Percentiles rank a stretch among this genome's conserved stretches.
phyloP scores from a whole-genome alignment of 768 basidiomycete species.

The Russula sp. region DNA sequence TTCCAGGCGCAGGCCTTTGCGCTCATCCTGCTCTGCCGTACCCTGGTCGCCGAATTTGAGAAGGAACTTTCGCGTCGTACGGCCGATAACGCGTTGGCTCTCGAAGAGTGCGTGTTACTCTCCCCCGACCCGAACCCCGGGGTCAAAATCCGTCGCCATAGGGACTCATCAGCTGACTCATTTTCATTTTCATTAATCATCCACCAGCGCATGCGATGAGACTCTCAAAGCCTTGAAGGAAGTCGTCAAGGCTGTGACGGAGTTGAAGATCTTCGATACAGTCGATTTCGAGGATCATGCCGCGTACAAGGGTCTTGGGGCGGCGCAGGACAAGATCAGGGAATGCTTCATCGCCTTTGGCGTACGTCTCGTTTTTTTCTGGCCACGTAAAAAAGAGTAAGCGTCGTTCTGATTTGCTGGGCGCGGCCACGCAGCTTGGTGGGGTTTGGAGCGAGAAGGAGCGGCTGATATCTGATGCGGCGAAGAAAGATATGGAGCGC shows the following conservation, averaged over 20 bases:
- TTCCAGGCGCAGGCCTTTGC: constrained; percentile 16
- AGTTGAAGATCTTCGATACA: constrained; percentile 7
- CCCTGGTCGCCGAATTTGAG: constrained; percentile 6
- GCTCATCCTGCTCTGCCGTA: constrained; percentile 14
- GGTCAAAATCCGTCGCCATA: background rate
- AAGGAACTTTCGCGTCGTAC: background rate
- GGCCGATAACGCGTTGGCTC: background rate
- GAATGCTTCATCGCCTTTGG: constrained; percentile 2
- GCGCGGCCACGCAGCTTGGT: background rate
- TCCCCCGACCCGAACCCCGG: too few relatives aligned
- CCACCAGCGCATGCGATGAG: constrained; percentile 8
- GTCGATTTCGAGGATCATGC: constrained; percentile 4
- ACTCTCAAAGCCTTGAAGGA: constrained; percentile 1
- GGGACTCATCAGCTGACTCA: background rate
- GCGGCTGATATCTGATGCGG: background rate
- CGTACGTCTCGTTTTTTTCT: background rate
- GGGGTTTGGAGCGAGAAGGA: background rate
- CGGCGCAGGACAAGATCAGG: background rate
- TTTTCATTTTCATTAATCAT: background rate
- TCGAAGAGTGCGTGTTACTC: constrained; percentile 18
- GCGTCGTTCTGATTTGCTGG: background rate
- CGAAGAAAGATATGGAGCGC: constrained; percentile 2
- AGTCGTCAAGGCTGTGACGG: constrained; percentile 4
- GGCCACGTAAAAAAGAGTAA: too few relatives aligned
- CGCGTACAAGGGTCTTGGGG: background rate